Base-by-base conservation (phyloP, 75 land plant genomes). In the Isoetes taiwanensis region DNA sequence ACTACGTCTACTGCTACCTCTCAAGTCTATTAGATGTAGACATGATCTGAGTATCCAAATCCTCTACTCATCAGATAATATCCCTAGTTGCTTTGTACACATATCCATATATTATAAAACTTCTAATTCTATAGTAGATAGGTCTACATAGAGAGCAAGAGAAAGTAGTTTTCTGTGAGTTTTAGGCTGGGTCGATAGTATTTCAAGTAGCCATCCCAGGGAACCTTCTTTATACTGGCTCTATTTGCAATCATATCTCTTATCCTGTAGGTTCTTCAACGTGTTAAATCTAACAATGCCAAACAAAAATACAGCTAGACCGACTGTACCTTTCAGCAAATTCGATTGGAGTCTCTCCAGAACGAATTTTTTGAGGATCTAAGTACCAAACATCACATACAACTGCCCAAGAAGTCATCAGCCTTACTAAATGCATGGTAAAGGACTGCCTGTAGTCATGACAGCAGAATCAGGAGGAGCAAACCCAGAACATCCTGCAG, bases 361-460 rank as follows among this genome's bases (percentile, higher is more conserved):
- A 83, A 40, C 62, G 82, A 40, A 86, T 43, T 26, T 62, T 83
- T 61, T 86, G 97, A 53, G 97, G 97, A 54, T 91, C 97, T 37
- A 91, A 60, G 41, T 86, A 91, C 88, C 88, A 91, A 2, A 91
- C 97, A 72, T 91, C 94, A 72, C 97, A 91, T 37, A 91, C 94
- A 30, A 91, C 94, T 60, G 97, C 97, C 97, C 97, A 91, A 27
- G 97, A 91, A 30, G 94, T 86, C 97, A 91, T 91, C 58, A 91
- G 76, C 46, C 76, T 85, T 34, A 79, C 57, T 72, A 91, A 59
- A 74, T 91, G 97, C 78, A 70, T 83, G 23, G 94, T 86, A 40
- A 91, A 91, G 19, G 97, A 91, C 58, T 86, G 97, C 70, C 97
- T 91, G 84, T 50, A 46, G 26, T 37, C 39, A 37, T 9, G 14